Percentiles rank a stretch among this genome's conserved stretches.
These are phyloP conservation scores for Arxiozyma heterogenica DNA, from an alignment of 1,139 yeast species.

Conservation along the genomic window DNA sequence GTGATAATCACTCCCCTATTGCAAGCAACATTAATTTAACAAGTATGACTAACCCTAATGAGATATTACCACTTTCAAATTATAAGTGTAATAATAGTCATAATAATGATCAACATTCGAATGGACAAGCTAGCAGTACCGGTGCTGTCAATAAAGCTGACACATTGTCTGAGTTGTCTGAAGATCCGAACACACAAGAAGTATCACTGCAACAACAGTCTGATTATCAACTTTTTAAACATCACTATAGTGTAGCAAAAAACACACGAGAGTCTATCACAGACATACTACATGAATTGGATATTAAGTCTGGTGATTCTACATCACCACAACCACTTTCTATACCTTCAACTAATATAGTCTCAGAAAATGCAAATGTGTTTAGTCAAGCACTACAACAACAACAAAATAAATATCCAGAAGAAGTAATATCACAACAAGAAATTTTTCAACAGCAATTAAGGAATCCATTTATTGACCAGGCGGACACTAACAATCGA, in stretches of 20 bases:
- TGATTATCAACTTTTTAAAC: conserved; percentile 22
- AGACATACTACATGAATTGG: conserved; percentile 18
- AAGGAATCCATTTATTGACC: conserved; percentile 1
- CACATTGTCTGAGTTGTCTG: not conserved
- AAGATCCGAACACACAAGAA: not conserved
- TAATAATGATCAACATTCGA: not conserved
- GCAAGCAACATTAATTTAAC: conserved; percentile 1
- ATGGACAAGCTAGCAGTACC: not conserved
- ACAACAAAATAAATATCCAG: not conserved
- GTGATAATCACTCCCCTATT: conserved; percentile 8
- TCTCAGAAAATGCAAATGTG: not conserved
- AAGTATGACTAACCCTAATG: conserved; percentile 1
- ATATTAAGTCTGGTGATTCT: conserved; percentile 1
- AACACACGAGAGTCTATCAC: conserved; percentile 17
- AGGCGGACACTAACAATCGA: not conserved
- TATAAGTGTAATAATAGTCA: not conserved
- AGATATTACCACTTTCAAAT: not conserved
- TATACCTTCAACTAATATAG: not conserved
- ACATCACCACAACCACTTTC: not conserved
- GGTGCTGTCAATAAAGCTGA: not conserved
- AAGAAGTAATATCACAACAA: conserved; percentile 1
- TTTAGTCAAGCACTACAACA: not conserved
- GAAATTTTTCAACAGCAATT: not conserved
- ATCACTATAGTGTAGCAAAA: conserved; percentile 21
- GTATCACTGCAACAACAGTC: not conserved